These are phyloP conservation scores for Jacaranda copaia DNA, from an alignment of 257 asterid species.

Conservation along the genomic window DNA sequence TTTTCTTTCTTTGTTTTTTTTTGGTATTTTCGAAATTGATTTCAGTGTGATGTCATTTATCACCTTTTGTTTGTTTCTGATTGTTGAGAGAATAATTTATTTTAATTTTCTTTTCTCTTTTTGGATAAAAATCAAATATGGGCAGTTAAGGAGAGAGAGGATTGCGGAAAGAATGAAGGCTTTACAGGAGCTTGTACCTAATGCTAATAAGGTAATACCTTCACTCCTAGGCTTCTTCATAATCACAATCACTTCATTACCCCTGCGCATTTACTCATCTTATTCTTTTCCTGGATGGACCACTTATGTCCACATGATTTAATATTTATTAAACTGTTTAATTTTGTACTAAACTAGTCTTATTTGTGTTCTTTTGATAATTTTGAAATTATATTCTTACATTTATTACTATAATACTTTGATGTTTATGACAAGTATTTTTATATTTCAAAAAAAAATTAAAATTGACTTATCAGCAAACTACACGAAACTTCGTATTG, in stretches of 20 bases:
- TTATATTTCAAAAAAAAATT: background rate
- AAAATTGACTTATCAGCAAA: background rate
- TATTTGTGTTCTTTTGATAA: background rate
- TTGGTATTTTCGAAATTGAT: slow-evolving; percentile 3
- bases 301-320: no score
- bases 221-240: background rate
- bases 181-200: slow-evolving; percentile 92
- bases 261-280: no score
- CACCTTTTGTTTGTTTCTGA: slow-evolving; percentile 24
- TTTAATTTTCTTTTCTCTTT: background rate
- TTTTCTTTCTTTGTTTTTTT: background rate
- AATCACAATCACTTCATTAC: background rate
- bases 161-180: slow-evolving; percentile 98
- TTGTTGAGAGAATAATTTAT: slow-evolving; percentile 13
- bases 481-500: slow-evolving; percentile 34
- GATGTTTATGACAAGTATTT: no score
- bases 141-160: slow-evolving; percentile 97
- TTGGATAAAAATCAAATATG: slow-evolving; percentile 40
- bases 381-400: background rate
- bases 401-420: no score
- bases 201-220: slow-evolving; percentile 72
- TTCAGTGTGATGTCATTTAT: slow-evolving; percentile 17
- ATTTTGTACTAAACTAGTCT: background rate
- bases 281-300: no score
- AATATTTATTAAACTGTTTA: background rate